These are phyloP conservation scores for Neurospora sp. DNA, from an alignment of 495 filamentous ascomycete genomes.

Conservation along the genomic window DNA sequence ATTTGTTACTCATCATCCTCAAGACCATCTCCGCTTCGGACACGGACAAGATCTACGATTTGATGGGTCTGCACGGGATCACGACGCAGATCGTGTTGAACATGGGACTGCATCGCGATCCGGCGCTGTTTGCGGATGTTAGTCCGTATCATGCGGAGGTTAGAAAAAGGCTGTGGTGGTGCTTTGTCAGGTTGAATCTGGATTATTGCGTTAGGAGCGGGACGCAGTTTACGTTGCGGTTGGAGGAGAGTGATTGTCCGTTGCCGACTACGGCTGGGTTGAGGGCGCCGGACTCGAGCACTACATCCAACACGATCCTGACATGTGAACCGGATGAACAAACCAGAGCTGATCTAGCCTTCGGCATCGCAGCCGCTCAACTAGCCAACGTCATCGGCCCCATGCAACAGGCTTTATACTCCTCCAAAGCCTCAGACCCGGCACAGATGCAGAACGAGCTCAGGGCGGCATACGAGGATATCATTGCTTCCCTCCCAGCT, in stretches of 20 bases:
- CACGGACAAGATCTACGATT: conserved; percentile 14
- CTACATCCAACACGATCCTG: not conserved
- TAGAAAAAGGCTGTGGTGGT: conserved; percentile 11
- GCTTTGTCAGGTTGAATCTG: conserved; percentile 8
- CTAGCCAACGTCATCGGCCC: conserved; percentile 9
- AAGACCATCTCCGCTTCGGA: conserved; percentile 14
- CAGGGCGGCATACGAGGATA: not conserved
- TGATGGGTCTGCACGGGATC: conserved; percentile 9
- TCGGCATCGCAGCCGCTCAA: conserved; percentile 5
- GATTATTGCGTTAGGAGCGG: conserved; percentile 16
- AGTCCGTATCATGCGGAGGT: conserved; percentile 12
- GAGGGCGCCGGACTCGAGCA: not conserved
- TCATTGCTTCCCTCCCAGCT: not conserved
- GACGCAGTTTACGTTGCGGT: conserved; percentile 4
- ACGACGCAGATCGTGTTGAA: conserved; percentile 9
- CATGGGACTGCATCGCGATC: conserved; percentile 15
- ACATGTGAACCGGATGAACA: not conserved
- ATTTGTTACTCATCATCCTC: conserved; percentile 6
- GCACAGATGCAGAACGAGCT: conserved; percentile 1
- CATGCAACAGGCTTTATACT: conserved; percentile 7
- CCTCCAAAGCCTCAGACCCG: not conserved
- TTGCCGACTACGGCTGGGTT: conserved; percentile 3
- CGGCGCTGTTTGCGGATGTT: conserved; percentile 6
- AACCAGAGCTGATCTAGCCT: not conserved
- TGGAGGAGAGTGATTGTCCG: conserved; percentile 15